phyloP scores from a whole-genome alignment of 768 basidiomycete species.

The Baorangia bicolor region DNA sequence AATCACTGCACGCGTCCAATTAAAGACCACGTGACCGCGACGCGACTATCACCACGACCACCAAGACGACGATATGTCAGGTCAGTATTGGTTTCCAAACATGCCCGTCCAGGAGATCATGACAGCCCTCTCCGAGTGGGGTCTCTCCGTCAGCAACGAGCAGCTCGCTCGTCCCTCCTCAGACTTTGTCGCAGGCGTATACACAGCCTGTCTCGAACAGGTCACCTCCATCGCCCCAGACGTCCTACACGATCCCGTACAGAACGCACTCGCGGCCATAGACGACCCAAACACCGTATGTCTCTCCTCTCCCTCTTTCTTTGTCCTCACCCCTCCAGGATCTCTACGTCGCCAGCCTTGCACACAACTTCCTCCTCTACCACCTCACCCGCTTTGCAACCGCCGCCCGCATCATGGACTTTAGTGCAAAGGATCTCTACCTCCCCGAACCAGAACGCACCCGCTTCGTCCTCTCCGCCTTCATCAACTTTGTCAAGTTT shows the following conservation, averaged over 20 bases:
- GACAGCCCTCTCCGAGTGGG: constrained; percentile 64
- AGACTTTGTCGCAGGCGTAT: constrained; percentile 71
- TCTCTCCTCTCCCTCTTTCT: background rate
- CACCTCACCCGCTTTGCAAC: constrained; percentile 75
- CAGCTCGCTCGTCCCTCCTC: constrained; percentile 66
- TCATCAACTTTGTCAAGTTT: constrained; percentile 94
- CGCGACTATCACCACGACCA: background rate
- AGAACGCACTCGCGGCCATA: constrained; percentile 51
- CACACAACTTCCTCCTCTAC: constrained; percentile 62
- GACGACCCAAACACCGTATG: constrained; percentile 57
- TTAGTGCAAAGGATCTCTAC: constrained; percentile 71
- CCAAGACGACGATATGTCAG: constrained; percentile 23
- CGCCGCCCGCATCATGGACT: constrained; percentile 74
- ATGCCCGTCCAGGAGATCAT: constrained; percentile 67
- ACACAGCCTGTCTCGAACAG: constrained; percentile 68
- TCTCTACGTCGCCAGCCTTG: constrained; percentile 56
- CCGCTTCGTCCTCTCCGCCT: constrained; percentile 73
- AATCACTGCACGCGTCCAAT: constrained; percentile 11
- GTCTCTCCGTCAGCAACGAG: constrained; percentile 60
- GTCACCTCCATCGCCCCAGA: constrained; percentile 64
- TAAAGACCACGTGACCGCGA: constrained; percentile 31
- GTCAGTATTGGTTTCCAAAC: constrained; percentile 60
- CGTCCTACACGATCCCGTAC: constrained; percentile 55
- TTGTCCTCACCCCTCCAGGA: constrained; percentile 45
- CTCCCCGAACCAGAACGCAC: constrained; percentile 76